Conservation (phyloP, 257 asterid genomes). For the Euphrasia confusa region DNA sequence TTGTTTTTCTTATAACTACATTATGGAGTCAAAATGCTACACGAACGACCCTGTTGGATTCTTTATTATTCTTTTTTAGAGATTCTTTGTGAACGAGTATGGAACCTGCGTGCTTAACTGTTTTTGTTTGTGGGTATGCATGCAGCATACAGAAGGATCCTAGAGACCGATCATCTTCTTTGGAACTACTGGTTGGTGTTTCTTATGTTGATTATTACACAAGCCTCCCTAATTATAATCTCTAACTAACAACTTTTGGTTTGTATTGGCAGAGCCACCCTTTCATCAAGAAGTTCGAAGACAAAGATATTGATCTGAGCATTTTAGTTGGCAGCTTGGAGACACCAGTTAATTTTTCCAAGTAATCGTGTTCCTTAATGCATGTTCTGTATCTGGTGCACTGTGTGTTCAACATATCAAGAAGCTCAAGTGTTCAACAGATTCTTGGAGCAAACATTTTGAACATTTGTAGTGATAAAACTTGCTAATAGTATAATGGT, state of each 20-base stretch:
- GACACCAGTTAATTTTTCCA: conserved; percentile 67
- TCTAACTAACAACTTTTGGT: conserved; percentile 12
- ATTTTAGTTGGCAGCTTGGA: conserved; percentile 81
- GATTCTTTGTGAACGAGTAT: background rate
- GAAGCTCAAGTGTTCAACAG: conserved; percentile 2
- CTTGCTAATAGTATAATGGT: background rate
- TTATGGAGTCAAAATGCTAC: background rate
- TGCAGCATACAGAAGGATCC: conserved; percentile 97
- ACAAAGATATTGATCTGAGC: conserved; percentile 83
- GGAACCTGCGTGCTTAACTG: conserved; percentile 7
- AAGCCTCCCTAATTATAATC: background rate
- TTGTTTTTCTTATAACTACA: background rate
- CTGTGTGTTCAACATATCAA: conserved; percentile 18
- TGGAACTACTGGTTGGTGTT: conserved; percentile 76
- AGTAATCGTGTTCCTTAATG: conserved; percentile 33
- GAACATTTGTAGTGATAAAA: background rate
- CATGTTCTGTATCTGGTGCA: conserved; percentile 16
- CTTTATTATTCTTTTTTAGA: background rate
- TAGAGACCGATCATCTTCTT: conserved; percentile 66
- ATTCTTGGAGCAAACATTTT: conserved; percentile 13
- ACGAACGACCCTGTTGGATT: background rate
- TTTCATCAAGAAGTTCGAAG: conserved; percentile 91
- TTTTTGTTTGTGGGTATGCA: conserved; percentile 17
- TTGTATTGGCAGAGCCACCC: conserved; percentile 64
- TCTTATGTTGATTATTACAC: conserved; percentile 10